Base-by-base conservation (phyloP, 805 yeast genomes). In the Lachancea mirantina region DNA sequence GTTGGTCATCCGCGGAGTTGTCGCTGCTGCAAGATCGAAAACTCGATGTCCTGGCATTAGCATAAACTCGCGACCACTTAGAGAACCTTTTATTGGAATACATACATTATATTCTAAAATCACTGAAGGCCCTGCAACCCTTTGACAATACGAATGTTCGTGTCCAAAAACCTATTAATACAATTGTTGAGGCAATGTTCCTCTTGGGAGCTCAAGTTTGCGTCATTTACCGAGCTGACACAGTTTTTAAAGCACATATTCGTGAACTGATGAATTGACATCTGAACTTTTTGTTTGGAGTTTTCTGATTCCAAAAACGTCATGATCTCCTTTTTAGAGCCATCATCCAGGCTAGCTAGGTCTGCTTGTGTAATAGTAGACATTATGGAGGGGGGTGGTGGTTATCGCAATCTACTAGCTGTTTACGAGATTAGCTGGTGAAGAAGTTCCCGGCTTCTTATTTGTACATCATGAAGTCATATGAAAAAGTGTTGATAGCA, bases 201-300 rank as follows among this genome's bases (percentile, higher is more conserved):
- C 59, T 88, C 96, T 35, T 57, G 57, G 2, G 61, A 33, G 41
- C 67, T 67, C 43, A 87, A 64, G 28, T 65, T 66, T 19, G 71
- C 70, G 36, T 64, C 59, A 30, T 65, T 61, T 31, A 73, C 56
- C 4, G 61, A 39, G 14, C 59, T 63, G 32, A 85, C 71, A 59
- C 97, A 88, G 61, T 83, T 82, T 56, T 80, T 83, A 70, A 85
- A 88, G 57, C 97, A 88, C 67, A 79, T 68, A 53, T 85, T 88
- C 17, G 96, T 87, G 71, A 84, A 85, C 50, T 70, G 74, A 57
- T 88, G 95, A 40, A 88, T 82, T 20, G 94, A 76, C 64, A 73
- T 70, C 58, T 85, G 95, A 19, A 88, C 84, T 62, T 85, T 84
- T 35, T 89, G 78, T 64, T 83, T 84, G 42, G 92, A 73, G 53